Evolutionary conservation across 192 early-diverging fungal genomes (phyloP).

Genomic region (Coemansia furcata): DNA sequence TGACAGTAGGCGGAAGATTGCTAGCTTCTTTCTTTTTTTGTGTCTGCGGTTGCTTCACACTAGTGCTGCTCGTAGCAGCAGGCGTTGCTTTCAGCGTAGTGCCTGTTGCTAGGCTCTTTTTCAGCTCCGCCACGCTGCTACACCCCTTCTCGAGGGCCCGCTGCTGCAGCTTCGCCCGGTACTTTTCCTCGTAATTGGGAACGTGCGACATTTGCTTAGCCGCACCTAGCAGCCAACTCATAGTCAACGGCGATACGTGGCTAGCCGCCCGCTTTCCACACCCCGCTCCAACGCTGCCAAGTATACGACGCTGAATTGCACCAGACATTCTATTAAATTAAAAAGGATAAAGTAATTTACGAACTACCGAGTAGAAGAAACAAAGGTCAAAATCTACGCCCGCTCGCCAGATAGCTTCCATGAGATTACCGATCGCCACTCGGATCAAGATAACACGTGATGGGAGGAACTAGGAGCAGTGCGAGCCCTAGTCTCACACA

Average conservation of each 20-base stretch:
- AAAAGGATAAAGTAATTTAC: neutral
- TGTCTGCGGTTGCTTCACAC: neutral
- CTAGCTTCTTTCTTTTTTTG: constrained; percentile 4
- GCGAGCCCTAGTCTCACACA: neutral
- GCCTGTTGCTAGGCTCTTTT: constrained; percentile 1
- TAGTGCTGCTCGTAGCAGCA: neutral
- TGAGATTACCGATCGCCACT: too few species aligned
- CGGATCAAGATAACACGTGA: too few species aligned
- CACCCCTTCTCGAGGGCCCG: constrained; percentile 54
- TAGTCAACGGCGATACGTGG: constrained; percentile 27
- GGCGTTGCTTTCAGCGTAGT: neutral
- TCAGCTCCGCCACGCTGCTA: constrained; percentile 32
- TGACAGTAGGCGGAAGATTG: constrained; percentile 35
- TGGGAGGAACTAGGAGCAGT: too few species aligned
- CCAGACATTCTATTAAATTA: neutral
- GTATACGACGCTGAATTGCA: neutral
- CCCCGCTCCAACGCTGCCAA: neutral
- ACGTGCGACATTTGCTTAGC: constrained; percentile 50
- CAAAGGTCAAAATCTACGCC: too few species aligned
- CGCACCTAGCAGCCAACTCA: constrained; percentile 12
- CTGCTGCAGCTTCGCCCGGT: constrained; percentile 61
- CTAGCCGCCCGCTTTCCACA: constrained; percentile 22
- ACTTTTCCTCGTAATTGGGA: constrained; percentile 61
- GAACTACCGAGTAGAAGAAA: neutral
- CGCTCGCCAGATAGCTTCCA: too few species aligned